A percentile compares a stretch with the other conserved stretches of the same genome.
Evolutionary conservation across 2,329 filamentous ascomycete genomes (phyloP).

Genomic region (Alternaria rosae): DNA sequence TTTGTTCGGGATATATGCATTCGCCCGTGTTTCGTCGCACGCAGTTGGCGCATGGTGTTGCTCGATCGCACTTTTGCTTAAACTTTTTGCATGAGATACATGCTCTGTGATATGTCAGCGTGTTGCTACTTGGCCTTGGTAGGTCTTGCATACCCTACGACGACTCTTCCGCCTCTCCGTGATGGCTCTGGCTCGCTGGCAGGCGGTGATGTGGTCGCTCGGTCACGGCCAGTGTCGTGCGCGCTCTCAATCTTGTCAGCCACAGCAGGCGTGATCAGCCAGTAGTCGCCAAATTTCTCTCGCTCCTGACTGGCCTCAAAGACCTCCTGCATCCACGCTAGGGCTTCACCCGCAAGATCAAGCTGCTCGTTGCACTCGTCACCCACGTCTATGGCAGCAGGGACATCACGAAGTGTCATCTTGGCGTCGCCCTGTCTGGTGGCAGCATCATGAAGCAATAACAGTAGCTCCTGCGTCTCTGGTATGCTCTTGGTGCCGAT

Average conservation of each 20-base stretch:
- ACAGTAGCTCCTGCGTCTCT: conserved; percentile 76
- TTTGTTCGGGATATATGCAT: conserved; percentile 15
- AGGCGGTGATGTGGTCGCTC: conserved; percentile 27
- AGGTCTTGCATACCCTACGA: conserved; percentile 16
- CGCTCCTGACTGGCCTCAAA: conserved; percentile 68
- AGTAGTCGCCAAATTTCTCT: conserved; percentile 67
- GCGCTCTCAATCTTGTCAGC: conserved; percentile 48
- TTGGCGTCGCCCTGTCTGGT: conserved; percentile 47
- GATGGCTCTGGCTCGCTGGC: conserved; percentile 15
- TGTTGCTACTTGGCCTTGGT: neutral
- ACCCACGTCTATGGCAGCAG: conserved; percentile 76
- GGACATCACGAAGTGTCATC: conserved; percentile 63
- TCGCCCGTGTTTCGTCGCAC: conserved; percentile 5
- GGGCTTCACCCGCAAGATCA: conserved; percentile 71
- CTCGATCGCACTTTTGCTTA: conserved; percentile 21
- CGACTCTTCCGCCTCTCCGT: conserved; percentile 6
- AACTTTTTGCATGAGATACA: conserved; percentile 17
- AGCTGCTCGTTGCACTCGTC: conserved; percentile 69
- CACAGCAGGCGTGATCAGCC: conserved; percentile 65
- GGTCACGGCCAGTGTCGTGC: conserved; percentile 9
- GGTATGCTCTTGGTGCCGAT: conserved; percentile 75
- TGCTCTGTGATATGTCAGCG: conserved; percentile 10
- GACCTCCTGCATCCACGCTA: conserved; percentile 70
- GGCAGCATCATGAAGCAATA: conserved; percentile 63
- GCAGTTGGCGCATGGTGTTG: conserved; percentile 19